Evolutionary conservation across 805 yeast genomes (phyloP), one percentile per base, ranked within the genome.

Genomic region (Pichia phayaonensis): DNA sequence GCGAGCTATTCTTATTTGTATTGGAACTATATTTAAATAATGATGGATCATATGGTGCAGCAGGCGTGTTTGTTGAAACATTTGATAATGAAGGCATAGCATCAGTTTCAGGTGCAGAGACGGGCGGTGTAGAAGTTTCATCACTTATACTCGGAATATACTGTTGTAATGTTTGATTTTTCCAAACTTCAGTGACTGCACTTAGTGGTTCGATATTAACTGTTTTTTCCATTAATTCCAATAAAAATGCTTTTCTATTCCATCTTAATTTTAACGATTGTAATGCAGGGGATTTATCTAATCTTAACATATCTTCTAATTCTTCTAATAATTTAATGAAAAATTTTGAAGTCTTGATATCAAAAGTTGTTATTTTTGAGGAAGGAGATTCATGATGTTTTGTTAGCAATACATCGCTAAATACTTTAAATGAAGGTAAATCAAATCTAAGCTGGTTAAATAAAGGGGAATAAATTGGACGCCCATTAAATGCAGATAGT

Each of bases 131-230:
- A 3, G 56, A 48, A 8, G 49, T 16, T 4, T 34, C 20, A 1
- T 16, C 8, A 16, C n/a, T n/a, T n/a, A 34, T 34, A 34, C 8
- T 34, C 12, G 50, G 45, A n/a, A 31, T n/a, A 24, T 39, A 45
- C 21, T 54, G 53, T 16, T 55, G 47, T 21, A 54, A n/a, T 36
- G 48, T 44, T 48, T 36, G 71, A 58, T 58, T 47, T 40, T 81
- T 79, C 69, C 84, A 84, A 1, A 80, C 77, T 64, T 86, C 95
- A 60, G 90, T 90, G 40, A 84, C 75, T 0, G 92, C 90, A 47
- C 88, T 80, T 10, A 90, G 77, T 0, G 99, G 99, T 66, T 90
- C 96, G 40, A 92, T 82, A 3, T 81, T 74, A 7, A 88, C 89
- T 42, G 84, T 75, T 3, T 95, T 95, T 47, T 90, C 97, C 31